These are phyloP conservation scores for Citrullus colocynthis DNA, from an alignment of 306 rosid genomes.

Conservation along the genomic window DNA sequence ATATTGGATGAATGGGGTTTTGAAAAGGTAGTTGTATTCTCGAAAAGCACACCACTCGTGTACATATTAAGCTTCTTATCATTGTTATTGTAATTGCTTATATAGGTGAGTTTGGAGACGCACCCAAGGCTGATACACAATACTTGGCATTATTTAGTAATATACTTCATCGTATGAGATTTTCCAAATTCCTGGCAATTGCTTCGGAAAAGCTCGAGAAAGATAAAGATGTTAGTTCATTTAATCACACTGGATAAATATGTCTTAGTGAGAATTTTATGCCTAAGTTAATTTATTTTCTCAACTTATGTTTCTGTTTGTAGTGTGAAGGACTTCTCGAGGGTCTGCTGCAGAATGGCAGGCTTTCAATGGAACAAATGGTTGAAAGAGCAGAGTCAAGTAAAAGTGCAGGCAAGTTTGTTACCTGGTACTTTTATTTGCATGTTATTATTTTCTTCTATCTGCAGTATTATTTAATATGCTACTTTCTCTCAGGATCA, in stretches of 20 bases:
- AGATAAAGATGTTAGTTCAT: slow-evolving; percentile 41
- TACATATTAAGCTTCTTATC: not conserved
- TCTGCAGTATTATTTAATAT: not conserved
- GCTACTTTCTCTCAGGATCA: not conserved
- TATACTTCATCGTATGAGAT: slow-evolving; percentile 68
- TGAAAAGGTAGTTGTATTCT: not conserved
- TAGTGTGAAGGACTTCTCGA: slow-evolving; percentile 56
- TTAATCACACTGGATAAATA: not conserved
- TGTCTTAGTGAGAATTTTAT: slow-evolving; percentile 9
- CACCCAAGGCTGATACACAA: slow-evolving; percentile 21
- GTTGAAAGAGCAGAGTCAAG: slow-evolving; percentile 44
- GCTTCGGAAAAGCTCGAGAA: slow-evolving; percentile 39
- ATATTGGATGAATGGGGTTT: not conserved
- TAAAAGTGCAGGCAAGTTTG: slow-evolving; percentile 41
- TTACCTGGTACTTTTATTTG: not conserved
- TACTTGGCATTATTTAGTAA: slow-evolving; percentile 56
- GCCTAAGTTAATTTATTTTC: not conserved
- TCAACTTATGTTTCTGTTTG: slow-evolving; percentile 12
- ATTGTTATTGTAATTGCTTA: not conserved
- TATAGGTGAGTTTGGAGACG: slow-evolving; percentile 31
- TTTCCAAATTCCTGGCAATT: slow-evolving; percentile 59
- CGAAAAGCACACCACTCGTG: not conserved
- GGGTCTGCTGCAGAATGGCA: slow-evolving; percentile 78
- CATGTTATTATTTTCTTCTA: not conserved
- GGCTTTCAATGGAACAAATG: slow-evolving; percentile 61